Base-by-base conservation (phyloP, 805 yeast species). In the Lachancea lanzarotensis region DNA sequence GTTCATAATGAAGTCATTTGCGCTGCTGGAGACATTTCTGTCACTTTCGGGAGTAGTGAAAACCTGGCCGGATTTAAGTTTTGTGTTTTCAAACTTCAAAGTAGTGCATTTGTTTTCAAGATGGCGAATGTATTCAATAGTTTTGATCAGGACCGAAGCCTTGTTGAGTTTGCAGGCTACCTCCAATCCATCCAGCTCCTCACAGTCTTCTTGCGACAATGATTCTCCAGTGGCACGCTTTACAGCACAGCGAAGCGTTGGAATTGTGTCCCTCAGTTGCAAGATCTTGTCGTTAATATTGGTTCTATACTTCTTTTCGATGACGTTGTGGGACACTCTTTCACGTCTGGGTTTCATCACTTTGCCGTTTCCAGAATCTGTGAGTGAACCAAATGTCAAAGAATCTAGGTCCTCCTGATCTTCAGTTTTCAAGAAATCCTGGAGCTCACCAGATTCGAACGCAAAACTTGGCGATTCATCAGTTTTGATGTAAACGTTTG, bases 81-180 rank as follows among this genome's bases (percentile, higher is more conserved):
- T 57, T 13, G 67, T 67, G 52, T 80, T 81, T 53, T 79, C 81
- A 20, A 62, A 62, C 45, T 55, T 66, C 50, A 81, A 69, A 1
- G 59, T 40, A 1, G 72, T 76, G 54, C 81, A 81, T 55, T 81
- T 82, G 49, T 63, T 62, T 52, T 84, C 89, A 60, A 84, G 69
- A 62, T 84, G 90, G 52, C 75, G 77, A 51, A 84, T 84, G 56
- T 84, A 84, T 60, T 84, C 93, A 2, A 84, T 79, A 1, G 91
- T 86, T 55, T 84, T 84, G 22, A 84, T 70, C 48, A 84, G 67
- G 39, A 84, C 83, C 13, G 85, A 79, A 2, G 91, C 93, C 59
- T 84, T 84, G 62, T 84, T 84, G 50, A 84, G 68, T 54, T 84
- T 84, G 50, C 77, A 73, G 3, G 95, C 91, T 0, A 91, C 90